Percentiles rank a stretch among this genome's conserved stretches.
phyloP scores from a whole-genome alignment of 805 yeast genomes.

The Lipomyces lipofer region DNA sequence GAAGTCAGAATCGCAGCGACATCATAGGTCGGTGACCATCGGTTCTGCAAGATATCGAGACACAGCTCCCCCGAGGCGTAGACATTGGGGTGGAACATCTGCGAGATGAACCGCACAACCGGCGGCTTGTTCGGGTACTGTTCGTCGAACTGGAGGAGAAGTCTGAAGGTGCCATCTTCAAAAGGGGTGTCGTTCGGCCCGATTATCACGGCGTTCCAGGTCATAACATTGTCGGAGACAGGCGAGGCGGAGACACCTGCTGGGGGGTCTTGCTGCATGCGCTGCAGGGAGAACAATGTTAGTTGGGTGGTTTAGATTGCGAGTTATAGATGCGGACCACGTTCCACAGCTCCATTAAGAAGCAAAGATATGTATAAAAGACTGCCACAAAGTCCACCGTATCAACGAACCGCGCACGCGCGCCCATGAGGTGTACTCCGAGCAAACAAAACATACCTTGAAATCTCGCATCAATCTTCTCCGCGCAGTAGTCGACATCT shows the following conservation, averaged over 20 bases:
- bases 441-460: constrained; percentile 54
- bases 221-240: constrained; percentile 93
- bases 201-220: constrained; percentile 95
- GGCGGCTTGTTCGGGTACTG: constrained; percentile 99
- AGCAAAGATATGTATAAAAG: no score
- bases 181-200: constrained; percentile 98
- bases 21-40: constrained; percentile 99
- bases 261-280: constrained; percentile 98
- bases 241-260: constrained; percentile 98
- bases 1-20: constrained; percentile 94
- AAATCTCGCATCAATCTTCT: constrained; percentile 98
- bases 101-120: constrained; percentile 80
- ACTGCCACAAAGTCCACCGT: not conserved
- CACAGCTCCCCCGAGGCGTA: constrained; percentile 95
- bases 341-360: no score
- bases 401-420: not conserved
- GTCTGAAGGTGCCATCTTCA: constrained; percentile 94
- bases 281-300: constrained; percentile 42
- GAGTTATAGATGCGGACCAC: no score
- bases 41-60: constrained; percentile 89
- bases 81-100: constrained; percentile 98
- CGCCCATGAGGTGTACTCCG: constrained; percentile 30
- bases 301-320: no score
- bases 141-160: constrained; percentile 86
- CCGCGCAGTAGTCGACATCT: constrained; percentile 97